Evolutionary conservation across 768 basidiomycete species (phyloP).

Genomic region (Pholiota microspora): DNA sequence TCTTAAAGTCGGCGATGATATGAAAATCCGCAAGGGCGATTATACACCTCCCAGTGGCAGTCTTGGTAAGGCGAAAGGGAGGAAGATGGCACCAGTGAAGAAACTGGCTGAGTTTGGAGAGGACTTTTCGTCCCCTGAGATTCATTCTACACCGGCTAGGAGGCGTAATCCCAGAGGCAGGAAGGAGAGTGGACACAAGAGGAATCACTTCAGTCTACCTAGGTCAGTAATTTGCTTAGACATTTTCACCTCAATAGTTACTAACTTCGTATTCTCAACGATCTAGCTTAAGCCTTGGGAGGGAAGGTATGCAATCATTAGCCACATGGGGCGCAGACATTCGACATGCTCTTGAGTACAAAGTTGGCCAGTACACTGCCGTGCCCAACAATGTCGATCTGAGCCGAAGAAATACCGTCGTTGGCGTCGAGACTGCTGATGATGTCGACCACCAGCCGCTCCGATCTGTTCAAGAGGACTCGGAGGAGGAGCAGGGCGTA

Average conservation of each 20-base stretch:
- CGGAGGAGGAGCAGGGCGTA: constrained; percentile 23
- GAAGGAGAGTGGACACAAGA: constrained; percentile 55
- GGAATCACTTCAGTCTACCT: constrained; percentile 64
- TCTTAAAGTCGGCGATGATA: constrained; percentile 52
- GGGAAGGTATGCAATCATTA: constrained; percentile 52
- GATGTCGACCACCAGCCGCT: constrained; percentile 29
- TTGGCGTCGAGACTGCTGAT: constrained; percentile 35
- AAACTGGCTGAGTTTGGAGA: constrained; percentile 42
- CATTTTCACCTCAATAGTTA: neutral
- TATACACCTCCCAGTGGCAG: constrained; percentile 40
- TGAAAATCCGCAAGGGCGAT: constrained; percentile 51
- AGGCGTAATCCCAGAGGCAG: constrained; percentile 29
- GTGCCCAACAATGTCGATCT: constrained; percentile 40
- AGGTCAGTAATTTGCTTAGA: constrained; percentile 41
- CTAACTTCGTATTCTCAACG: constrained; percentile 5
- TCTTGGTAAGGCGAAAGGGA: constrained; percentile 39
- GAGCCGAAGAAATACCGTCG: constrained; percentile 46
- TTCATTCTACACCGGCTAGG: constrained; percentile 62
- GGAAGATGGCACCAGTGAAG: constrained; percentile 24
- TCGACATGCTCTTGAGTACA: constrained; percentile 44
- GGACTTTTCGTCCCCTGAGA: constrained; percentile 54
- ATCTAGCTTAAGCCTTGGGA: constrained; percentile 60
- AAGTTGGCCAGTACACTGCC: constrained; percentile 36
- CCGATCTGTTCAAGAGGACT: constrained; percentile 43
- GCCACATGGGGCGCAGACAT: constrained; percentile 55